phyloP scores from a whole-genome alignment of 148 eudicot genomes.

The Diospyros lotus region DNA sequence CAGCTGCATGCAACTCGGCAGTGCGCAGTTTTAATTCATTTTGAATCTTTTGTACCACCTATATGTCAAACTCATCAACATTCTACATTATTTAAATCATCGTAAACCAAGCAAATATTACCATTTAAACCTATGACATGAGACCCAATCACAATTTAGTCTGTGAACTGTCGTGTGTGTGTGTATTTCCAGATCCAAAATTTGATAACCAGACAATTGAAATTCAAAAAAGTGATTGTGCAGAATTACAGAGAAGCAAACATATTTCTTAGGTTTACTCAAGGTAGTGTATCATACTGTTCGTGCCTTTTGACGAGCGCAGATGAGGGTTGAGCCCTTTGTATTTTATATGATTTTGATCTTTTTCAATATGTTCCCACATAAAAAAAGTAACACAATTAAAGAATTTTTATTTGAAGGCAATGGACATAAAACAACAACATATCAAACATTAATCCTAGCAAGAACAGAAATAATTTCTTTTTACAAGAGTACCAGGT shows the following conservation, averaged over 20 bases:
- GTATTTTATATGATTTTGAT: background rate
- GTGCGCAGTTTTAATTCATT: slow-evolving; percentile 65
- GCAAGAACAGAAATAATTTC: too few relatives aligned
- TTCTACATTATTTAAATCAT: background rate
- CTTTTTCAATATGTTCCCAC: background rate
- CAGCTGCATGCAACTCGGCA: slow-evolving; percentile 69
- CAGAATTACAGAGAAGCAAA: background rate
- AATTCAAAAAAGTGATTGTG: background rate
- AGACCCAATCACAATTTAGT: background rate
- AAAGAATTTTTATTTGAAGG: background rate
- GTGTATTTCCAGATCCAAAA: background rate
- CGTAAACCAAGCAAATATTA: background rate
- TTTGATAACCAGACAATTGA: background rate
- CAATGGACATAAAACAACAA: background rate
- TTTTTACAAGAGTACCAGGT: slow-evolving; percentile 42
- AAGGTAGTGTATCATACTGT: background rate
- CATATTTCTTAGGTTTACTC: background rate
- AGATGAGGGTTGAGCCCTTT: background rate
- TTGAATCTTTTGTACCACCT: slow-evolving; percentile 67
- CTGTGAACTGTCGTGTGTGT: background rate
- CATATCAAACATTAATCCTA: too few relatives aligned
- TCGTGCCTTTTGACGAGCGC: background rate
- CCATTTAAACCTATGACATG: background rate
- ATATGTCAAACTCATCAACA: slow-evolving; percentile 6
- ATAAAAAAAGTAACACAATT: background rate